These are phyloP conservation scores for Tubosaeta sp. DNA, from an alignment of 768 basidiomycete genomes.

Conservation along the genomic window DNA sequence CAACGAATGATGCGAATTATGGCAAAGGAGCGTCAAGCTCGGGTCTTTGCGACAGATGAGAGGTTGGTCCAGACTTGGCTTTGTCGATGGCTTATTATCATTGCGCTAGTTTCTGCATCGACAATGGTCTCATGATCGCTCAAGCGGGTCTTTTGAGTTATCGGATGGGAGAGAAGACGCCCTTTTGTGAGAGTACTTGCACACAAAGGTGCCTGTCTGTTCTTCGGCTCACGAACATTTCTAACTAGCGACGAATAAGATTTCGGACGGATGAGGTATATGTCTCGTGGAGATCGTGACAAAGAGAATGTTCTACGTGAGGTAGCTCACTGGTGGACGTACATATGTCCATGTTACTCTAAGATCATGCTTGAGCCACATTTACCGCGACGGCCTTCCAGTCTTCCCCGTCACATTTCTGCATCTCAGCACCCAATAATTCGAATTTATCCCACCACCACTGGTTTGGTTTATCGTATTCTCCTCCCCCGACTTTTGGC, in stretches of 20 bases:
- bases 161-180: slow-evolving; percentile 84
- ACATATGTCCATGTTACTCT: not conserved
- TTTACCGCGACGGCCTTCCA: slow-evolving; percentile 50
- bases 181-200: slow-evolving; percentile 75
- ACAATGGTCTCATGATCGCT: slow-evolving; percentile 99
- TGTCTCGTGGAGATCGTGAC: slow-evolving; percentile 71
- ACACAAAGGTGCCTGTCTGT: slow-evolving; percentile 69
- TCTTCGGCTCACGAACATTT: not conserved
- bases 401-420: slow-evolving; percentile 39
- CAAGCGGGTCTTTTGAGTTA: slow-evolving; percentile 92
- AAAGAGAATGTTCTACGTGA: not conserved
- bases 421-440: slow-evolving; percentile 39
- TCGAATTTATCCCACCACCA: slow-evolving; percentile 84
- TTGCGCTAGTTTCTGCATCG: slow-evolving; percentile 88
- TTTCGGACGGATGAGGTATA: slow-evolving; percentile 94
- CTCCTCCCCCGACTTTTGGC: slow-evolving; percentile 34
- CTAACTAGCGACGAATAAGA: slow-evolving; percentile 39
- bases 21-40: slow-evolving; percentile 85
- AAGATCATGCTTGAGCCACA: slow-evolving; percentile 32
- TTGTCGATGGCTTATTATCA: not conserved
- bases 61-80: slow-evolving; percentile 45
- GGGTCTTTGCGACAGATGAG: slow-evolving; percentile 94
- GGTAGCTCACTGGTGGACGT: too few species aligned
- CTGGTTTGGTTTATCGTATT: slow-evolving; percentile 51
- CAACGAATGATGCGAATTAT: slow-evolving; percentile 99